Evolutionary conservation across 768 basidiomycete species (phyloP).

Genomic region (Galerina marginata): DNA sequence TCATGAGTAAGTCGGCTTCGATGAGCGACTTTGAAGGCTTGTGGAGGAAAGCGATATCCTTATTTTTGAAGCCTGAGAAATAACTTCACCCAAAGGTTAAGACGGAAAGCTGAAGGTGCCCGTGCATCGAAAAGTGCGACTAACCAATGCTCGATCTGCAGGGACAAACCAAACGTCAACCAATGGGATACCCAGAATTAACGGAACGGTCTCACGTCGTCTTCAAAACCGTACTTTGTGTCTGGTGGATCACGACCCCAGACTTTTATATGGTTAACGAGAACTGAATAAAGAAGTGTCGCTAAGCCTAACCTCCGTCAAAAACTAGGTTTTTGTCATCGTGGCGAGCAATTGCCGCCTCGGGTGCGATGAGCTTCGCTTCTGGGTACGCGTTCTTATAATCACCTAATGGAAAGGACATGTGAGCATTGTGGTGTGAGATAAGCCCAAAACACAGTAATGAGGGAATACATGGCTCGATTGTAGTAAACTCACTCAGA

Average conservation of each 20-base stretch:
- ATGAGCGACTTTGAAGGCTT: conserved; percentile 71
- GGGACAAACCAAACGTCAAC: background rate
- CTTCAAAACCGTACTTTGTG: conserved; percentile 80
- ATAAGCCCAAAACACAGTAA: background rate
- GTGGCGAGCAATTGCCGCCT: conserved; percentile 55
- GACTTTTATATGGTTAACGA: conserved; percentile 30
- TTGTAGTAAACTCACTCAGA: conserved; percentile 45
- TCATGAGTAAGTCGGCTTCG: conserved; percentile 84
- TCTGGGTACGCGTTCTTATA: conserved; percentile 73
- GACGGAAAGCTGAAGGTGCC: background rate
- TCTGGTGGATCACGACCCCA: conserved; percentile 69
- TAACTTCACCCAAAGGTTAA: conserved; percentile 45
- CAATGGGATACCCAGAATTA: background rate
- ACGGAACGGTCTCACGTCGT: conserved; percentile 46
- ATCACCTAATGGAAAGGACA: conserved; percentile 43
- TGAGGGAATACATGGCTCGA: too few species aligned
- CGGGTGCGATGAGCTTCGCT: conserved; percentile 75
- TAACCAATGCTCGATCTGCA: conserved; percentile 57
- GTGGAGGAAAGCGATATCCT: conserved; percentile 87
- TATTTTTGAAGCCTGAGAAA: conserved; percentile 73
- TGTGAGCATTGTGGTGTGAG: background rate
- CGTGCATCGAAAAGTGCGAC: background rate
- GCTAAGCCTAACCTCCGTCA: conserved; percentile 56
- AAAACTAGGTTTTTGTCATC: conserved; percentile 57
- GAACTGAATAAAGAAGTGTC: background rate